Evolutionary conservation across 2,329 filamentous ascomycete species (phyloP), one percentile per base, ranked within the genome.

Genomic region (Calonectria pseudoreteaudii): DNA sequence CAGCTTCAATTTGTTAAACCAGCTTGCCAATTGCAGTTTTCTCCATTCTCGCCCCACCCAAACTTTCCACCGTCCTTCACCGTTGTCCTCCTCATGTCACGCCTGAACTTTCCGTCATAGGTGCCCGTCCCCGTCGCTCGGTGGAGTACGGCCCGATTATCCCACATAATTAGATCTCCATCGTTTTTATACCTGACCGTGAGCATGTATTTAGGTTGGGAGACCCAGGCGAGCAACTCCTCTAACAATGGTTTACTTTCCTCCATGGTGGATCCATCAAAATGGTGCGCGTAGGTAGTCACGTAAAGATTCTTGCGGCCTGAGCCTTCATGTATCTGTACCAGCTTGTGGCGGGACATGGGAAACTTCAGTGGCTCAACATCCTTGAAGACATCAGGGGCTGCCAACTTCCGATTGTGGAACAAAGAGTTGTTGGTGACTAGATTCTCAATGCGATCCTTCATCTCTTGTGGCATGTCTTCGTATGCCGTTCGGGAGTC

Each of bases 151-250:
- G 66, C 66, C n/a, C 66, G 50, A 16, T 68, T 68, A 31, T 68
- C 66, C 66, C 66, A 68, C 66, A 68, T 68, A 16, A 68, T 38
- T 1, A 68, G 38, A 23, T 68, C 66, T 16, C 66, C 66, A 30
- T 68, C 20, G 16, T 49, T 68, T n/a, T 68, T 41, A n/a, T 68
- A 68, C 28, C 34, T 23, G 2, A 68, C 52, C 10, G 52, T 50
- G 11, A 68, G 52, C 41, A 49, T 68, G 28, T 68, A 68, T n/a
- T 68, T 68, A 11, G 66, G 52, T 38, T 68, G 66, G 9, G 66
- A 68, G 1, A 68, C 66, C 66, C 66, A 68, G 4, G 28, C 66
- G 4, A 68, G 66, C 8, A 68, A 16, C 66, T 68, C 38, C 10
- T 62, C 41, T 4, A 68, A 28, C 20, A 68, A 38, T 18, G 52